Conservation (phyloP, 768 basidiomycete species). For the Mycena polygramma region DNA sequence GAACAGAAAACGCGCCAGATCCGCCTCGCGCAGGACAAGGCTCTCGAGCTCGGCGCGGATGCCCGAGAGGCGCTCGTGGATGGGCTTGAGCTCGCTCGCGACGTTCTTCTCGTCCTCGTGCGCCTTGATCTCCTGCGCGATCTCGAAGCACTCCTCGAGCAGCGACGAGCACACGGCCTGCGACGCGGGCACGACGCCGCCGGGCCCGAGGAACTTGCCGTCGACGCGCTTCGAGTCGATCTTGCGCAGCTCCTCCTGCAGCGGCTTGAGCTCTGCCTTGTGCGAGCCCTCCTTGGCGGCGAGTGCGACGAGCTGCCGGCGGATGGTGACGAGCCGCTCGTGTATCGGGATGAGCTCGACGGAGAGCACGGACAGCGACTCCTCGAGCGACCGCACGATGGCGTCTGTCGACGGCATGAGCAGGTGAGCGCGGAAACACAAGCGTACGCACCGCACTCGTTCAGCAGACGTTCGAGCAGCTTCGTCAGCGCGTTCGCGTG, state of each 20-base stretch:
- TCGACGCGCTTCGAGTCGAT: slow-evolving; percentile 98
- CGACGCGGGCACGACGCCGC: slow-evolving; percentile 89
- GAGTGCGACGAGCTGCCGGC: slow-evolving; percentile 89
- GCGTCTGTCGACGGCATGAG: slow-evolving; percentile 64
- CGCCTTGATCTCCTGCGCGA: slow-evolving; percentile 94
- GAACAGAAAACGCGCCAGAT: slow-evolving; percentile 58
- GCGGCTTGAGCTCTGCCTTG: slow-evolving; percentile 89
- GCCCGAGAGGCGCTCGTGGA: slow-evolving; percentile 91
- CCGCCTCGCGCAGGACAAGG: slow-evolving; percentile 91
- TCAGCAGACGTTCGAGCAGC: slow-evolving; percentile 90
- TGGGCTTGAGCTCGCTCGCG: slow-evolving; percentile 86
- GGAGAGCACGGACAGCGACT: slow-evolving; percentile 88
- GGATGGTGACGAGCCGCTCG: slow-evolving; percentile 86
- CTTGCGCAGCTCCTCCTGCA: slow-evolving; percentile 93
- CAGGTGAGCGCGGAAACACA: neutral
- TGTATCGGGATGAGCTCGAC: slow-evolving; percentile 93
- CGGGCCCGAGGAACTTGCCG: slow-evolving; percentile 94
- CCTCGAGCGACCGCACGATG: slow-evolving; percentile 82
- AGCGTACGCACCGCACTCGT: slow-evolving; percentile 84
- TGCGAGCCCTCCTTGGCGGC: slow-evolving; percentile 89
- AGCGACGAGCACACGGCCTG: slow-evolving; percentile 93
- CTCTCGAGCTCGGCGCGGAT: slow-evolving; percentile 92
- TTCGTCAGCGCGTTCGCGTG: slow-evolving; percentile 91
- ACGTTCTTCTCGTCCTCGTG: slow-evolving; percentile 92
- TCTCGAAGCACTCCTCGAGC: slow-evolving; percentile 97